Evolutionary conservation across 345 rosid genomes (phyloP).

Genomic region (Durio zibethinus): DNA sequence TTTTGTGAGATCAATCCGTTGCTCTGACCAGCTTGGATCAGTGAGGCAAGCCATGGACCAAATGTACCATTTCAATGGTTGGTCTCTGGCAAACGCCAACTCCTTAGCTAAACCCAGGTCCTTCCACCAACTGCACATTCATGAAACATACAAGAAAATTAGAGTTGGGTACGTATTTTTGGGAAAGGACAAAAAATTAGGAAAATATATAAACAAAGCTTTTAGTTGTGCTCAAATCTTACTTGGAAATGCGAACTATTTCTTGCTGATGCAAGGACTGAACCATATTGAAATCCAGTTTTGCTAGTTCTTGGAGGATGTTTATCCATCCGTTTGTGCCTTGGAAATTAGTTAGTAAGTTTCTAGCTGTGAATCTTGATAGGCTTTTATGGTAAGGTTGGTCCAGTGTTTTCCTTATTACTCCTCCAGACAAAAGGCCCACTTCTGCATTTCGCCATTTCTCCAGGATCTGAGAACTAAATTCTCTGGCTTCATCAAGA

Average conservation of each 20-base stretch:
- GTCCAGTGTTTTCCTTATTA: conserved; percentile 20
- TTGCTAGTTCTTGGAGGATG: conserved; percentile 34
- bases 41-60: conserved; percentile 45
- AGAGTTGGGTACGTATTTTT: background rate
- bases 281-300: conserved; percentile 26
- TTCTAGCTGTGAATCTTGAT: conserved; percentile 29
- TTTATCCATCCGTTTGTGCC: conserved; percentile 29
- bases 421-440: conserved; percentile 18
- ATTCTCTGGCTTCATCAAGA: conserved; percentile 35
- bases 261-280: conserved; percentile 38
- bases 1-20: conserved; percentile 48
- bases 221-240: conserved; percentile 5
- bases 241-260: conserved; percentile 28
- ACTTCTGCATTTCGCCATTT: background rate
- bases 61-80: conserved; percentile 50
- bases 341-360: conserved; percentile 1
- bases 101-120: conserved; percentile 41
- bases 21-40: conserved; percentile 43
- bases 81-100: conserved; percentile 45
- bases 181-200: no score
- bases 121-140: conserved; percentile 56
- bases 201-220: background rate
- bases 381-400: conserved; percentile 45
- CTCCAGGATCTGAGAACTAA: conserved; percentile 21
- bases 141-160: background rate